These are phyloP conservation scores for Coccinonectria pachysandricola DNA, from an alignment of 2,329 filamentous ascomycete genomes.

Conservation along the genomic window DNA sequence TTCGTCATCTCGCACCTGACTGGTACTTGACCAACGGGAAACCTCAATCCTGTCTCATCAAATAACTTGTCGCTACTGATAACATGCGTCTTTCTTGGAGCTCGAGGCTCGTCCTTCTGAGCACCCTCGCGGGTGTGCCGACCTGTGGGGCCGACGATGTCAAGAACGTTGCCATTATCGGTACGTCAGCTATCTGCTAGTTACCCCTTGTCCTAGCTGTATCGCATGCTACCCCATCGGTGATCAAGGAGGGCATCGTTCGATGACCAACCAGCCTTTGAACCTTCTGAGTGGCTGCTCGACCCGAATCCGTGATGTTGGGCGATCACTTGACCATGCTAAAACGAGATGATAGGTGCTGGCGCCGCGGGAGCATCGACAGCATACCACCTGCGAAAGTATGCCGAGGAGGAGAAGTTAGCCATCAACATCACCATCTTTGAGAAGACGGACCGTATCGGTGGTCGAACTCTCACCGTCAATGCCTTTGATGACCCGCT, in stretches of 20 bases:
- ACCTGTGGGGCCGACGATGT: constrained; percentile 8
- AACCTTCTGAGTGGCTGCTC: no score
- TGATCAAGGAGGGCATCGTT: no score
- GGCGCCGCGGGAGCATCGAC: constrained; percentile 80
- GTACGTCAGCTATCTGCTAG: no score
- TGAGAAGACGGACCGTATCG: constrained; percentile 67
- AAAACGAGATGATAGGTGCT: no score
- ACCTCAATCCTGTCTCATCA: no score
- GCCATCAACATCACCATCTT: constrained; percentile 76
- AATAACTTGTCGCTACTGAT: background rate
- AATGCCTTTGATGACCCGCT: constrained; percentile 58
- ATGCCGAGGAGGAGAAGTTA: constrained; percentile 49
- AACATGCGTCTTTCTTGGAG: constrained; percentile 10
- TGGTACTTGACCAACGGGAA: no score
- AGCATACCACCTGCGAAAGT: constrained; percentile 71
- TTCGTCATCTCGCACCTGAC: no score
- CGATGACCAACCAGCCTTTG: no score
- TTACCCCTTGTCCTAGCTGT: no score
- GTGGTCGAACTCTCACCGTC: constrained; percentile 80
- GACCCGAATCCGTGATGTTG: no score
- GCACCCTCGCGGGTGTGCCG: constrained; percentile 7
- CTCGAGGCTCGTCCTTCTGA: constrained; percentile 10
- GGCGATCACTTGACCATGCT: no score
- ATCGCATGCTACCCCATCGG: no score
- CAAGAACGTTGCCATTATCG: constrained; percentile 28